Evolutionary conservation across 225 moss, liverwort and hornwort genomes (phyloP), one percentile per base, ranked within the genome.

Genomic region (Bryoerythrophyllum caledonicum): DNA sequence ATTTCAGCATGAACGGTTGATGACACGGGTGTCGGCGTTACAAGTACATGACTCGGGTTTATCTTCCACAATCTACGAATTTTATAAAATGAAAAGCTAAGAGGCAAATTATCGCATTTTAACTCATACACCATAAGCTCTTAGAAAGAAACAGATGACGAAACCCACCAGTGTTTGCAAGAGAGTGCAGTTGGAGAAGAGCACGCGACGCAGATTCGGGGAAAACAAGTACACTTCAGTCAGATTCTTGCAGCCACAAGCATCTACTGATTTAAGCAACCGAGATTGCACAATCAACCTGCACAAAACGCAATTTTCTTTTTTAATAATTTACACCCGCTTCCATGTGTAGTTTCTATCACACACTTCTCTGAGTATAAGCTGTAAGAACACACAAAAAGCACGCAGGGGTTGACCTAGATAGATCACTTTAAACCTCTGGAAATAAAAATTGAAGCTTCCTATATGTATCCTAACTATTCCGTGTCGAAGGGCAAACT

Each of bases 161-260:
- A 80, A 60, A 74, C 65, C 52, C 57, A 96, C 96, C 88, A 97
- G 79, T 48, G 83, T 92, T 77, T 92, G 94, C 79, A 97, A 78
- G 70, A 91, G 94, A 21, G 90, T 91, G 85, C 96, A 97, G 67
- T 97, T 97, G 65, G 92, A 83, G 73, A 97, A 97, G 40, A 97
- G 91, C 87, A 97, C 92, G 73, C 90, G 90, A 46, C 92, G 94
- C 46, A 97, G 74, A 68, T 91, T 90, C 34, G 96, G 88, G 41
- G 96, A 97, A 73, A 83, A 92, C 43, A 97, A 79, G 63, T 83
- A 92, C 8, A 91, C 91, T 86, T 94, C 96, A 20, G 79, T 71
- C 61, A 97, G 82, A 70, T 67, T 87, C 85, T 94, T 94, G 81
- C 92, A 97, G 27, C 96, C 96, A 78, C 94, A 92, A 35, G 94